phyloP scores from a whole-genome alignment of 2,329 filamentous ascomycete species.

The Graphilbum fragrans region DNA sequence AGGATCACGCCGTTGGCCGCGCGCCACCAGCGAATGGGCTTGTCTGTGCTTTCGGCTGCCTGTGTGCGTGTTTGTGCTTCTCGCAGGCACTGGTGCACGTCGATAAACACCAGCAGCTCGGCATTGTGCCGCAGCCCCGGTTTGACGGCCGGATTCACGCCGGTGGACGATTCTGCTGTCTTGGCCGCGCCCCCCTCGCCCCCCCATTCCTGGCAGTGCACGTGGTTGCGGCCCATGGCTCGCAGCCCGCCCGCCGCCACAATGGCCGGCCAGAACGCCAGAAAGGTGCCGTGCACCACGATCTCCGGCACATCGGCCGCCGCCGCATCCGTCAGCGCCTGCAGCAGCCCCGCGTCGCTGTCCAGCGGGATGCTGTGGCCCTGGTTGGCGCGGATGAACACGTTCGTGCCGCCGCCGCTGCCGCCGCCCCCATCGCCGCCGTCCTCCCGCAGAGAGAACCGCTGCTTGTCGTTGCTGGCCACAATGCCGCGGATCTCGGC shows the following conservation, averaged over 20 bases:
- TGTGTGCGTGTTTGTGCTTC: too few relatives aligned
- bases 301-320: constrained; percentile 42
- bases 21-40: constrained; percentile 58
- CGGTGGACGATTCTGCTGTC: not conserved
- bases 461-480: constrained; percentile 72
- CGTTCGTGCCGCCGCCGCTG: constrained; percentile 37
- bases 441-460: constrained; percentile 64
- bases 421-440: constrained; percentile 22
- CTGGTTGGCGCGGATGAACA: constrained; percentile 77
- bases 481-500: constrained; percentile 62
- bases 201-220: constrained; percentile 58
- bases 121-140: constrained; percentile 72
- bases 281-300: constrained; percentile 84
- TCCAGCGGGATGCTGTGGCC: constrained; percentile 75
- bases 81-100: constrained; percentile 52
- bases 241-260: constrained; percentile 64
- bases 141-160: constrained; percentile 20
- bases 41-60: constrained; percentile 17
- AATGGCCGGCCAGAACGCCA: constrained; percentile 66
- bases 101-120: constrained; percentile 66
- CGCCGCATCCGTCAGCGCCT: constrained; percentile 47
- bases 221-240: constrained; percentile 73
- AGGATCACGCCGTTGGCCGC: constrained; percentile 70
- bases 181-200: not conserved
- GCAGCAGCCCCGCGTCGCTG: constrained; percentile 52